phyloP scores from a whole-genome alignment of 176 grass and related monocot genomes.

The Avena insularis region DNA sequence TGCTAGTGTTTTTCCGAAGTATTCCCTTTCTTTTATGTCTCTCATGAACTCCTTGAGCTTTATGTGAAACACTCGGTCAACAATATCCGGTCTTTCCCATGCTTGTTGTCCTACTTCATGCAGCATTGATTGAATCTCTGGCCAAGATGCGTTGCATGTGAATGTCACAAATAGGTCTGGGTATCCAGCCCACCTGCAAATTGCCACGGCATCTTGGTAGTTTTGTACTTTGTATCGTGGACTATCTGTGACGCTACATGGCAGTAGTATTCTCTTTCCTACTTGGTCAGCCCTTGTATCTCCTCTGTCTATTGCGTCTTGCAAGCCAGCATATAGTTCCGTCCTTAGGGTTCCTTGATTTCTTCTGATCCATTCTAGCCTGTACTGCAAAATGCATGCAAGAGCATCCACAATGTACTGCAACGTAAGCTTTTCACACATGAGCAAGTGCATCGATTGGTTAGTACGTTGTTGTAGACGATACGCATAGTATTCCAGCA shows the following conservation, averaged over 20 bases:
- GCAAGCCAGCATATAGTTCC: slow-evolving; percentile 2
- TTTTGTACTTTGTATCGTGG: slow-evolving; percentile 38
- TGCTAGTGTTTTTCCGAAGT: slow-evolving; percentile 22
- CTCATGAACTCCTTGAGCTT: slow-evolving; percentile 16
- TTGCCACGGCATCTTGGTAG: slow-evolving; percentile 52
- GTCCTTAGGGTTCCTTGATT: slow-evolving; percentile 31
- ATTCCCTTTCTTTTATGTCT: slow-evolving; percentile 19
- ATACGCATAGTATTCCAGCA: slow-evolving; percentile 34
- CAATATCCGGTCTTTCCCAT: slow-evolving; percentile 25
- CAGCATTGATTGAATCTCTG: slow-evolving; percentile 27
- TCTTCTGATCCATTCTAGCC: neutral
- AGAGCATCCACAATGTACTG: too few species aligned
- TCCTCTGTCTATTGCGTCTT: slow-evolving; percentile 14
- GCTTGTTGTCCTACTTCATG: neutral
- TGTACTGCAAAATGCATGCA: too few species aligned
- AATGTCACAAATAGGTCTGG: slow-evolving; percentile 36
- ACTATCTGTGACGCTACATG: slow-evolving; percentile 22
- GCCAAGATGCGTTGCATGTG: slow-evolving; percentile 46
- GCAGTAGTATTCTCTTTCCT: slow-evolving; percentile 29
- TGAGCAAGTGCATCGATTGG: neutral
- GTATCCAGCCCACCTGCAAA: too few species aligned
- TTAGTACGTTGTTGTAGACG: neutral
- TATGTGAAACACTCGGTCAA: slow-evolving; percentile 38
- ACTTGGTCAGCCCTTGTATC: slow-evolving; percentile 17
- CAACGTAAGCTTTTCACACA: too few species aligned